phyloP scores from a whole-genome alignment of 2,329 filamentous ascomycete species.

The Rhinocladiella mackenziei region DNA sequence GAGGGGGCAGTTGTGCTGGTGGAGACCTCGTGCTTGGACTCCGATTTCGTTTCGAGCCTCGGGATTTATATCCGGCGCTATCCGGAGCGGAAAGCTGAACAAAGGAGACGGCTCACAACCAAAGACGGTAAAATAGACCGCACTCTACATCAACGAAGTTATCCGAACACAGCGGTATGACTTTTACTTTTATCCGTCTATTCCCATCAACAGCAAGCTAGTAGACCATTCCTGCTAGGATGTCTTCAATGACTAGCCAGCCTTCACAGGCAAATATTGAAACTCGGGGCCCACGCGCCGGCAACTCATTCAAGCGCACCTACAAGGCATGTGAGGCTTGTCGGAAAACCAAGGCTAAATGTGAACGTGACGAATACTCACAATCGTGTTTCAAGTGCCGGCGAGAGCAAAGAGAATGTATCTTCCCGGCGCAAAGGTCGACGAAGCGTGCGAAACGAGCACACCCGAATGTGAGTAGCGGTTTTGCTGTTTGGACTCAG shows the following conservation, averaged over 20 bases:
- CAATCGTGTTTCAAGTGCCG: not conserved
- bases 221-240: not conserved
- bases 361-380: not conserved
- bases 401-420: not conserved
- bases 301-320: not conserved
- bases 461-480: not conserved
- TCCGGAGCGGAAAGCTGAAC: too few species aligned
- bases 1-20: too few species aligned
- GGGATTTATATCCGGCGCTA: too few species aligned
- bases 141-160: too few species aligned
- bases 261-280: not conserved
- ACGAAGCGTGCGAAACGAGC: not conserved
- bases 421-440: not conserved
- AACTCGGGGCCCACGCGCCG: too few species aligned
- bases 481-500: not conserved
- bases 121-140: too few species aligned
- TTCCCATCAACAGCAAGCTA: too few species aligned
- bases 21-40: too few species aligned
- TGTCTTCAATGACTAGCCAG: not conserved
- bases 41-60: too few species aligned
- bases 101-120: too few species aligned
- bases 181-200: too few species aligned
- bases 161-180: too few species aligned
- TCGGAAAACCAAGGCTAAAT: not conserved
- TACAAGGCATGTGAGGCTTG: not conserved